Base-by-base conservation (phyloP, 2,329 filamentous ascomycete species). In the Elsinoe australis region DNA sequence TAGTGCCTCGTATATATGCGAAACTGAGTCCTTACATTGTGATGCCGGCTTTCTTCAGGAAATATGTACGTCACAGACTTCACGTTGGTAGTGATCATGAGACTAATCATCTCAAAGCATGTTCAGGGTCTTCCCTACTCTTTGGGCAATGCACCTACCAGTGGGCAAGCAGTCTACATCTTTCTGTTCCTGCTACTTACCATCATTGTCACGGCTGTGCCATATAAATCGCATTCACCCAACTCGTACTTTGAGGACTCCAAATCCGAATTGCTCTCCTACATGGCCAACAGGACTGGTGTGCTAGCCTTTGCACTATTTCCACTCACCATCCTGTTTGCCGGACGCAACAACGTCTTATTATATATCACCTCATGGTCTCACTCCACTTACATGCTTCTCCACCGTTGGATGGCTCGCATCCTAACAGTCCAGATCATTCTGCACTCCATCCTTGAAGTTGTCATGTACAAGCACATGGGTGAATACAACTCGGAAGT, bases 301-400 rank as follows among this genome's bases (percentile, higher is more conserved):
- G 55, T 61, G 1, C 52, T 73, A 3, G 59, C 59, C 3, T 68
- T 71, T 38, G 64, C 65, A 4, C 64, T 69, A 6, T 41, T 71
- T 0, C 66, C 71, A 0, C 53, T 75, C 0, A 42, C 69, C 0
- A 56, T 75, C 9, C 62, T 76, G 2, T 74, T 69, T 47, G 62
- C 67, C 0, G 61, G 66, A 0, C 60, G 73, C 1, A 75, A 76
- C 53, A 75, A 71, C 47, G 17, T 75, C 2, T 62, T 74, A 0
- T 62, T 75, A 0, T 70, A 66, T 59, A 32, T 73, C 1, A 74
- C 73, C 2, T 65, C 71, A 53, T 76, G 72, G 71, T 67, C 63
- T 0, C 68, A 73, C 51, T 65, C 66, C 0, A 76, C 74, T 0
- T 75, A 64, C 46, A 51, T 75, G 2, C 56, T 75, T 0, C 59